Evolutionary conservation across 164 flowering plant genomes (phyloP), one percentile per base, ranked within the genome.

Genomic region (Umbellularia californica): DNA sequence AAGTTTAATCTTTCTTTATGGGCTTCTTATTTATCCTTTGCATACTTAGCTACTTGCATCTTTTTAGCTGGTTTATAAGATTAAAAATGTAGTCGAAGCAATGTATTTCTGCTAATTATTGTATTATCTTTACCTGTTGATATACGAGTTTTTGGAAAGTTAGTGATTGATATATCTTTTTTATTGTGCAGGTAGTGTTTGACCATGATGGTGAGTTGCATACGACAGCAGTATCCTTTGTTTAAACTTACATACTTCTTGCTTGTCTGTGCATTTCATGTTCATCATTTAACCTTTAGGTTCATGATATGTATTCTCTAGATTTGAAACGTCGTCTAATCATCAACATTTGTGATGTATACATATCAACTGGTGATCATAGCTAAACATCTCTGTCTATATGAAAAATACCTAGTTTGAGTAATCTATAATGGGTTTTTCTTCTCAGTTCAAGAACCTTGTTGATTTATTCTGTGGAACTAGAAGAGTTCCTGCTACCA

Each of bases 121-220:
- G 67, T 64, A 25, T 5, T 64, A 25, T 25, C 33, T 64, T 64
- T 24, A 14, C 69, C 41, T 13, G 7, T 67, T 67, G 28, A 11
- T 28, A 67, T 28, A 25, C 5, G 20, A 20, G 14, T 15, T 7
- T 67, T 67, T 28, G 69, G 28, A 17, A 51, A 27, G 50, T 27
- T 71, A 71, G 23, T 58, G 64, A 58, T 71, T 58, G 25, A 28
- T 71, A n/a, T 30, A 41, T 50, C 28, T 58, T 7, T 65, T 58
- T 79, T 77, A 47, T 74, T 35, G 51, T 83, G 88, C 98, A 94
- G 98, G 97, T 95, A 74, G 95, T 93, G 79, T 95, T 95, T 83
- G 99, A 95, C 75, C 97, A 95, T 88, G 90, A 90, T 86, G 99
- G 99, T 94, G 82, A 87, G 94, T 68, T 77, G 47, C 19, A 14